phyloP scores from a whole-genome alignment of 2,329 filamentous ascomycete species.

The Alternaria longipes region DNA sequence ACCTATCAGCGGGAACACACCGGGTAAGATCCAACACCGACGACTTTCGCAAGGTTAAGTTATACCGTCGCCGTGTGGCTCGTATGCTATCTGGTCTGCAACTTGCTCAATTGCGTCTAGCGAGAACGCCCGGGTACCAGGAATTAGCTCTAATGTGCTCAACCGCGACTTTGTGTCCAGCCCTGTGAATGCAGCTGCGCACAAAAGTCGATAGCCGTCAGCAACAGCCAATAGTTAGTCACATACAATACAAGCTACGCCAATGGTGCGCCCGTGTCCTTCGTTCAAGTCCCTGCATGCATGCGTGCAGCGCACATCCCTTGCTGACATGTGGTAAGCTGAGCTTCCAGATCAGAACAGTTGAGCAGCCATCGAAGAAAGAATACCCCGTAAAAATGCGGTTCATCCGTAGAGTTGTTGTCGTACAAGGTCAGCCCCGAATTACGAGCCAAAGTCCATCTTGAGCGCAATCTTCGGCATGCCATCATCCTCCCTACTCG shows the following conservation, averaged over 20 bases:
- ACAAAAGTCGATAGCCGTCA: background rate
- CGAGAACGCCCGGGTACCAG: background rate
- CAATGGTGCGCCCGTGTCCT: background rate
- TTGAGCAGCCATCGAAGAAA: background rate
- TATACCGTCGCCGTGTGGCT: background rate
- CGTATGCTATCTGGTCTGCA: background rate
- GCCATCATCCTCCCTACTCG: constrained; percentile 62
- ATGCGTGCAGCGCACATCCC: constrained; percentile 1
- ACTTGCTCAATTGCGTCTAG: constrained; percentile 1
- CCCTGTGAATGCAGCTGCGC: background rate
- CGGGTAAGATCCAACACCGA: background rate
- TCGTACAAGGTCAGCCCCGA: background rate
- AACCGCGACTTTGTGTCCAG: background rate
- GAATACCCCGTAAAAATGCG: background rate
- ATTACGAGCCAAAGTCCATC: constrained; percentile 76
- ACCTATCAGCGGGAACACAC: background rate
- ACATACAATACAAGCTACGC: background rate
- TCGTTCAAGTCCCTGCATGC: background rate
- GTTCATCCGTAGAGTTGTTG: background rate
- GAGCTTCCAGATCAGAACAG: background rate
- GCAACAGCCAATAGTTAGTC: background rate
- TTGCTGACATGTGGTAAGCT: background rate
- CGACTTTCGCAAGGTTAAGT: background rate
- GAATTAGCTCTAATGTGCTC: constrained; percentile 4
- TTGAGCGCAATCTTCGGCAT: constrained; percentile 89